Evolutionary conservation across 352 stramenopile genomes (phyloP).

Genomic region (Phytophthora ohioensis): DNA sequence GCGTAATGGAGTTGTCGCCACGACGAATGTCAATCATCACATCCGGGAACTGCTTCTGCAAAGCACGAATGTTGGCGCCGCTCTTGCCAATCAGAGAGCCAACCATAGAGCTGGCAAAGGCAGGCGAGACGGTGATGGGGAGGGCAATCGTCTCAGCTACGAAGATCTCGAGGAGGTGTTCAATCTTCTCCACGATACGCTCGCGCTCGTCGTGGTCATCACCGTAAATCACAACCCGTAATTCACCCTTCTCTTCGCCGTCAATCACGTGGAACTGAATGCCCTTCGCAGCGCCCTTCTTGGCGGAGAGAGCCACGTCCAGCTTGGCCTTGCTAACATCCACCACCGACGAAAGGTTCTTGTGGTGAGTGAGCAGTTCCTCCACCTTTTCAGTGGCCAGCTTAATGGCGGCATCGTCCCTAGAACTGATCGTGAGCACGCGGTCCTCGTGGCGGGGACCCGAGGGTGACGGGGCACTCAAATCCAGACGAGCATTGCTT

Average conservation of each 20-base stretch:
- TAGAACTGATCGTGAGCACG: constrained; percentile 70
- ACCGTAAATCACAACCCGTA: constrained; percentile 68
- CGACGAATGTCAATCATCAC: constrained; percentile 76
- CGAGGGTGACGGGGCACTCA: constrained; percentile 42
- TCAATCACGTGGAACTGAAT: constrained; percentile 69
- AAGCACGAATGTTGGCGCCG: constrained; percentile 73
- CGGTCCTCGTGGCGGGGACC: constrained; percentile 43
- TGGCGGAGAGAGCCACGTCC: constrained; percentile 56
- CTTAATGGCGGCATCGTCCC: constrained; percentile 70
- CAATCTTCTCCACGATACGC: constrained; percentile 67
- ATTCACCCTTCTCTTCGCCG: constrained; percentile 42
- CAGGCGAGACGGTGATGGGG: constrained; percentile 45
- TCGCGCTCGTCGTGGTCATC: constrained; percentile 66
- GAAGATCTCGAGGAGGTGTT: constrained; percentile 63
- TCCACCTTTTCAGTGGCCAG: constrained; percentile 65
- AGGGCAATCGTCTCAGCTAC: constrained; percentile 62
- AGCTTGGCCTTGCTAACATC: constrained; percentile 56
- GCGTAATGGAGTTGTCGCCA: constrained; percentile 52
- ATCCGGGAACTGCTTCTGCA: constrained; percentile 70
- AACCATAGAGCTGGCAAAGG: constrained; percentile 56
- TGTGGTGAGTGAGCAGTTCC: constrained; percentile 60
- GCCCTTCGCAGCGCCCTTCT: constrained; percentile 59
- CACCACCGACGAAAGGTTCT: constrained; percentile 57
- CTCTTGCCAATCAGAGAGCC: constrained; percentile 84
- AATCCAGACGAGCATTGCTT: constrained; percentile 66